Evolutionary conservation across 805 yeast species (phyloP).

Genomic region (Huiozyma sinensis): DNA sequence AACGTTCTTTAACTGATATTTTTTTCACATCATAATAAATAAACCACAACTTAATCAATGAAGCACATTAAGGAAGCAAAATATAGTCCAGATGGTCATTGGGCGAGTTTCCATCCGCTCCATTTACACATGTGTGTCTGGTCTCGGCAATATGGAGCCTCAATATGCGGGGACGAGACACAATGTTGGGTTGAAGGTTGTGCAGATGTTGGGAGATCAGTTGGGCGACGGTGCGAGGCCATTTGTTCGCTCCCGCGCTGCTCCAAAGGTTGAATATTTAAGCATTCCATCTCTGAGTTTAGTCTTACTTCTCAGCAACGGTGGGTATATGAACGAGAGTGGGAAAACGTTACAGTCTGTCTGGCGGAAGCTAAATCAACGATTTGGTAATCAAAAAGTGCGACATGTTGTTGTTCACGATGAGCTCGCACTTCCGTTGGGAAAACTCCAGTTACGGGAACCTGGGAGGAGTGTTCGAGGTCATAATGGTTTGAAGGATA

Average conservation of each 20-base stretch:
- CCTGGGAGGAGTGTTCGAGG: conserved; percentile 62
- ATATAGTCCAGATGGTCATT: no score
- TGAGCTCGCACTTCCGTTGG: conserved; percentile 58
- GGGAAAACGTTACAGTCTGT: neutral
- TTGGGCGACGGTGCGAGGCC: conserved; percentile 4
- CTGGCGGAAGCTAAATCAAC: neutral
- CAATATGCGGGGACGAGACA: conserved; percentile 56
- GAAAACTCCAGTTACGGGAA: conserved; percentile 51
- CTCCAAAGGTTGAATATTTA: conserved; percentile 4
- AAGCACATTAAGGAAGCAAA: neutral
- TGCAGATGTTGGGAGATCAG: conserved; percentile 29
- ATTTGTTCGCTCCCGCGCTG: neutral
- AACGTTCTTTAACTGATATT: neutral
- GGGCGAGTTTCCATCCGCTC: neutral
- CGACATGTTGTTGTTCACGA: conserved; percentile 61
- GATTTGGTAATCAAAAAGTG: conserved; percentile 15
- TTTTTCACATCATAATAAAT: neutral
- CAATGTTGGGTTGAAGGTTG: conserved; percentile 59
- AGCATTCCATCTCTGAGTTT: conserved; percentile 5
- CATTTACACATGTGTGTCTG: conserved; percentile 18
- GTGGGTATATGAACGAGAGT: conserved; percentile 2
- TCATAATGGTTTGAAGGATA: conserved; percentile 70
- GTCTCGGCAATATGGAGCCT: conserved; percentile 68
- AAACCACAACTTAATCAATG: neutral
- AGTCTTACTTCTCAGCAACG: neutral